Percentiles rank a stretch among this genome's conserved stretches.
These are phyloP conservation scores for Ogataea pignaliae DNA, from an alignment of 805 yeast species.

Conservation along the genomic window DNA sequence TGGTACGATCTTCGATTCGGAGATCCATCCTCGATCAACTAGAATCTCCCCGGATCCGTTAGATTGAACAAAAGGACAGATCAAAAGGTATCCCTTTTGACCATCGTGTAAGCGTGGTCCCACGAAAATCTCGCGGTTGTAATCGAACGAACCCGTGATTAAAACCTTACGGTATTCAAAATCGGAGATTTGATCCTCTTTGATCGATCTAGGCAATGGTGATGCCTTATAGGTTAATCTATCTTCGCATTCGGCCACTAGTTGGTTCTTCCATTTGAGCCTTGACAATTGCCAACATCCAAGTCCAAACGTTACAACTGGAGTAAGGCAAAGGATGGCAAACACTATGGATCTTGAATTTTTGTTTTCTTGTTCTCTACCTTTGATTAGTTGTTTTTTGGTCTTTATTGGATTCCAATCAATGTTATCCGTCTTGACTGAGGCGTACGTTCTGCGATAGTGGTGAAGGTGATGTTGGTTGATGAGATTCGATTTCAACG, in stretches of 20 bases:
- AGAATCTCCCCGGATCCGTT: conserved; percentile 74
- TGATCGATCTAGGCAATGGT: conserved; percentile 62
- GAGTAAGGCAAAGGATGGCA: conserved; percentile 63
- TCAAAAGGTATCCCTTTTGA: conserved; percentile 69
- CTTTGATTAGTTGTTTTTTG: conserved; percentile 33
- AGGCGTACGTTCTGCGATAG: conserved; percentile 26
- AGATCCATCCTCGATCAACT: conserved; percentile 90
- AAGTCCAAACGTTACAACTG: conserved; percentile 74
- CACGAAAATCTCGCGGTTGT: conserved; percentile 81
- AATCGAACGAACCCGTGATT: conserved; percentile 75
- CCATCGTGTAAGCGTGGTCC: conserved; percentile 83
- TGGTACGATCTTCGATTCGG: conserved; percentile 60
- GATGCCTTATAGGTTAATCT: conserved; percentile 68
- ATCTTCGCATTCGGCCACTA: conserved; percentile 81
- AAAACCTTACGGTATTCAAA: conserved; percentile 79
- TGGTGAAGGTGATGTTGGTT: too few relatives aligned
- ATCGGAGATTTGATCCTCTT: conserved; percentile 61
- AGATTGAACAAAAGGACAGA: conserved; percentile 75
- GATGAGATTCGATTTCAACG: too few relatives aligned
- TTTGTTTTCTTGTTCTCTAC: conserved; percentile 19
- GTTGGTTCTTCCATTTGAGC: conserved; percentile 79
- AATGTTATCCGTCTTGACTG: conserved; percentile 60
- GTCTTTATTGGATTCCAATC: conserved; percentile 83
- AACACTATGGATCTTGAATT: conserved; percentile 27
- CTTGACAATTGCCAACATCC: conserved; percentile 94